Base-by-base conservation (phyloP, 768 basidiomycete species). In the Tricholoma saponaceum region DNA sequence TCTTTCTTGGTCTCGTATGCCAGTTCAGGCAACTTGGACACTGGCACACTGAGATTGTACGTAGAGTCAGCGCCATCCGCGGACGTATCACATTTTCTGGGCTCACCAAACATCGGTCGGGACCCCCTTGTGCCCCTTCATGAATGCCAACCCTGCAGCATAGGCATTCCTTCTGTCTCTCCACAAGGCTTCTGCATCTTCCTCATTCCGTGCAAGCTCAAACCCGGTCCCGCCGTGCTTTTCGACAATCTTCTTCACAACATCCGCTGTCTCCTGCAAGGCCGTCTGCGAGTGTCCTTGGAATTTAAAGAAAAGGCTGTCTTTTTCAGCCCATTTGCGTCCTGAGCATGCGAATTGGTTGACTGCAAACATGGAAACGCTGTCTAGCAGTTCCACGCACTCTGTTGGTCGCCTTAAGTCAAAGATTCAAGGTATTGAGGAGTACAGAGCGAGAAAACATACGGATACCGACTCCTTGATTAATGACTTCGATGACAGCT, bases 301-400 rank as follows among this genome's bases (percentile, higher is more conserved):
- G 69, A 96, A 85, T 69, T 94, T 92, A 80, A 96, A 89, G 74
- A 92, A 92, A 10, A 96, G 77, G 20, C 81, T 83, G 67, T 92
- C 90, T 26, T 73, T 75, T 54, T 80, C 83, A 1, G 81, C 80
- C 72, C 85, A 92, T 58, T 78, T 78, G 41, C 76, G 79, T 32
- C 69, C 69, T 32, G 82, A 85, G 58, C 72, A 76, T 62, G 82
- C 83, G 56, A 74, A 80, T 44, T 74, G 71, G 69, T 88, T 86
- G 37, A 79, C 77, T 5, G 86, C 80, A 33, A 74, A 70, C 81
- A 92, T 87, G 69, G 86, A 84, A 46, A 77, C 70, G 49, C 83
- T 79, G 67, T 96, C 93, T 25, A 90, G 77, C 7, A 94, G 82
- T 63, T 95, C 93, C 41, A 93, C 83, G 57, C 92, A 95, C 76